Evolutionary conservation across 257 asterid species (phyloP), one percentile per base, ranked within the genome.

Genomic region (Plantago ovata): DNA sequence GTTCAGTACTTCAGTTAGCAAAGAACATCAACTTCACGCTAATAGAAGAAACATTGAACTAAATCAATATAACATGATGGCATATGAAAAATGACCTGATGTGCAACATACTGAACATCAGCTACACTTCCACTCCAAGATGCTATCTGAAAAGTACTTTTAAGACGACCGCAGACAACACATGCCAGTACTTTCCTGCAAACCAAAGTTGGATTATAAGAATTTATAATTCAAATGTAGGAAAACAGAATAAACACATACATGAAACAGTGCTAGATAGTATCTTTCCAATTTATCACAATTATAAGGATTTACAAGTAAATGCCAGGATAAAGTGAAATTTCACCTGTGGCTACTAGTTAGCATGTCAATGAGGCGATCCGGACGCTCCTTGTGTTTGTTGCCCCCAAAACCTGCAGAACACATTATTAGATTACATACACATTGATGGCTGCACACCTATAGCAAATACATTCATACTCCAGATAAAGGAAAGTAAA

Each of bases 101-200:
- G 98, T 15, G 98, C 98, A 39, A 92, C 96, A 32, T 92, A 92
- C 67, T 92, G 95, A 77, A 92, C 98, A 72, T 92, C 98, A 49
- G 98, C 96, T 41, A 92, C 96, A 69, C 98, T 92, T 60, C 98
- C 98, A 42, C 98, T 92, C 69, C 88, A 77, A 41, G 98, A 92
- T 52, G 98, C 98, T 65, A 92, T 85, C 60, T 92, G 98, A 73
- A 92, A 92, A 55, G 98, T 96, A 79, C 95, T 85, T 73, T 92
- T 92, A 46, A 92, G 95, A 53, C 98, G 94, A 58, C 98, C 98
- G 38, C 96, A 88, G 45, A 88, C 95, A 61, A 92, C 95, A 65
- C 98, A 92, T 13, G 98, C 98, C 65, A 92, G 78, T 56, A 92
- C 98, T 82, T 92, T 92, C 84, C 96, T 86, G 87, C 75, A 72